Conservation (phyloP, 192 early-diverging fungal genomes). For the Spizellomyces sp. region DNA sequence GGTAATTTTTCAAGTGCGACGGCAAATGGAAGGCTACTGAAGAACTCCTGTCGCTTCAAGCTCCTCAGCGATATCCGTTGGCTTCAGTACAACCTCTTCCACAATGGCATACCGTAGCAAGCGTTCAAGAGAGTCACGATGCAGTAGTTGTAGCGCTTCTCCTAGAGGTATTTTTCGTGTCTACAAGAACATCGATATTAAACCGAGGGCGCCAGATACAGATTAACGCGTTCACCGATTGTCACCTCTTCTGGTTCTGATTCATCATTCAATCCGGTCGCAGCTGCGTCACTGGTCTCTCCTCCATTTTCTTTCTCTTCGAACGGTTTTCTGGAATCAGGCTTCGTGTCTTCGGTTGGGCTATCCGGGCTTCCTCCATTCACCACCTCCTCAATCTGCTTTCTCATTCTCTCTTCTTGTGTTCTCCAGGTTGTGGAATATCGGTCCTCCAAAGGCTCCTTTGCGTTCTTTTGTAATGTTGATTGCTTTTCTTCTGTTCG, state of each 20-base stretch:
- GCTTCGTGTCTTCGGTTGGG: too few relatives aligned
- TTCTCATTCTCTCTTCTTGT: too few relatives aligned
- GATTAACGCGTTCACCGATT: neutral
- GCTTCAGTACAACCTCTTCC: neutral
- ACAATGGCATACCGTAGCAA: neutral
- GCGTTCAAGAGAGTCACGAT: neutral
- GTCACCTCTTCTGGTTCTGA: neutral
- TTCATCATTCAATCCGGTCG: neutral
- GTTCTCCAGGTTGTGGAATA: too few relatives aligned
- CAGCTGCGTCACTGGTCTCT: neutral
- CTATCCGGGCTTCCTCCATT: too few relatives aligned
- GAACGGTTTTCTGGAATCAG: too few relatives aligned
- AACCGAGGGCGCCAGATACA: neutral
- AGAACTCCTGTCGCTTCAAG: slow-evolving; percentile 8
- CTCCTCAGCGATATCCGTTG: slow-evolving; percentile 6
- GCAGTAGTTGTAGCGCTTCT: slow-evolving; percentile 4
- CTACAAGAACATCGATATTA: neutral
- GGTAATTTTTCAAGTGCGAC: neutral
- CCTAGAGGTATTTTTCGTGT: slow-evolving; percentile 1
- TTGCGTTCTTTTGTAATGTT: too few relatives aligned
- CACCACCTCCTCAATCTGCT: too few relatives aligned
- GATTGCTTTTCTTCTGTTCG: too few relatives aligned
- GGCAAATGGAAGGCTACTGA: neutral
- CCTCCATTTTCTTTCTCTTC: neutral
- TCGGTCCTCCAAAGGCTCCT: too few relatives aligned